These are phyloP conservation scores for Trapa bicornis DNA, from an alignment of 345 rosid species.

Conservation along the genomic window DNA sequence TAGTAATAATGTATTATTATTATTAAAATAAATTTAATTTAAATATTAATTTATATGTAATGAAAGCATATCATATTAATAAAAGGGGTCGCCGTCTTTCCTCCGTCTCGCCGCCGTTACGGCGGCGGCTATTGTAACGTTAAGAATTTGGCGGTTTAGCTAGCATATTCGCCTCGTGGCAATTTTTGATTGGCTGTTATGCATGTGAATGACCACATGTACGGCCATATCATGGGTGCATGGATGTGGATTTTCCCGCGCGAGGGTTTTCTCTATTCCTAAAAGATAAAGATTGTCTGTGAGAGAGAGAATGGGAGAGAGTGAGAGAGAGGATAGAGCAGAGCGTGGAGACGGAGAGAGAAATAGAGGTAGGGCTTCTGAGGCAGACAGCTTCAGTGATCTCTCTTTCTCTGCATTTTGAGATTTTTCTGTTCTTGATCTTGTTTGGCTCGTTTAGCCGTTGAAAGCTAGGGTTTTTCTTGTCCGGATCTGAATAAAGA, in stretches of 20 bases:
- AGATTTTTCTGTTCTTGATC: neutral
- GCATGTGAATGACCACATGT: neutral
- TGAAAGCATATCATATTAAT: neutral
- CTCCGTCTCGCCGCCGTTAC: neutral
- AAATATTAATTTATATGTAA: too few relatives aligned
- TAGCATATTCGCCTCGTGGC: too few relatives aligned
- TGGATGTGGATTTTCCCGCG: constrained; percentile 30
- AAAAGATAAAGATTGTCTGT: neutral
- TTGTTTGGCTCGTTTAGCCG: neutral
- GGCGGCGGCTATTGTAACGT: constrained; percentile 19
- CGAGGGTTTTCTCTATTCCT: constrained; percentile 3
- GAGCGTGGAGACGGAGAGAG: constrained; percentile 4
- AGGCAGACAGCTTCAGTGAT: neutral
- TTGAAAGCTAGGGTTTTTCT: neutral
- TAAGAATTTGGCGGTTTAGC: constrained; percentile 23
- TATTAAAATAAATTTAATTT: too few relatives aligned
- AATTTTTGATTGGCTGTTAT: too few relatives aligned
- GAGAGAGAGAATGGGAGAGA: constrained; percentile 10
- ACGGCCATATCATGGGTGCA: neutral
- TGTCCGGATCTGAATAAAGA: neutral
- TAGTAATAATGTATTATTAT: too few relatives aligned
- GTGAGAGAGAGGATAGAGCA: neutral
- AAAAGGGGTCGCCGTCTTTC: too few relatives aligned
- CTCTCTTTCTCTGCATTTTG: neutral
- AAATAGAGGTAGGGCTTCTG: constrained; percentile 5